A percentile compares a stretch with the other conserved stretches of the same genome.
These are phyloP conservation scores for Epichloe hybrida DNA, from an alignment of 2,329 filamentous ascomycete species.

Conservation along the genomic window DNA sequence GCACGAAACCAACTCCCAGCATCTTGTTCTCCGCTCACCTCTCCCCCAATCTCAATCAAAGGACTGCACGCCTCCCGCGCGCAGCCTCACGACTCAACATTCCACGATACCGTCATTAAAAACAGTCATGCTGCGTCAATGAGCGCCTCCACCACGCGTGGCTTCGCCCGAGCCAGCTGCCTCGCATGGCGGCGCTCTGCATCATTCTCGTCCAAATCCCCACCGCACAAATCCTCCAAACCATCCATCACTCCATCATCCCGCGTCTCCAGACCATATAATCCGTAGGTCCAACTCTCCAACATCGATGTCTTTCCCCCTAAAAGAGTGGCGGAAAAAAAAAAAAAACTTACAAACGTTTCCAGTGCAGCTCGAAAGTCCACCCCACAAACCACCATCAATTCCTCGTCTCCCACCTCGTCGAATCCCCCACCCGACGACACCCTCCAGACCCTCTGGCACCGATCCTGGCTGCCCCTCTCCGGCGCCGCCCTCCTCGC, in stretches of 20 bases:
- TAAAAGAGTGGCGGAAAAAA: not conserved
- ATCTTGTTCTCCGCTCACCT: too few species aligned
- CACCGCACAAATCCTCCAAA: conserved; percentile 9
- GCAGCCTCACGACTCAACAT: too few species aligned
- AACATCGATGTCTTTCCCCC: too few species aligned
- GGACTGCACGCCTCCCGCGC: too few species aligned
- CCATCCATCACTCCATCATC: conserved; percentile 9
- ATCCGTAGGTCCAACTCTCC: conserved; percentile 14
- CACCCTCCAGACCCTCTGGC: conserved; percentile 23
- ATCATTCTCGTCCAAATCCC: conserved; percentile 14
- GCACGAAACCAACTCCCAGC: too few species aligned
- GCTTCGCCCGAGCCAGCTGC: conserved; percentile 11
- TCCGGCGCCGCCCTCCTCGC: conserved; percentile 33
- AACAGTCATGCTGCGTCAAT: conserved; percentile 12
- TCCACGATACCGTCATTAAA: not conserved
- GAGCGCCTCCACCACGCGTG: conserved; percentile 16
- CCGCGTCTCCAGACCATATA: conserved; percentile 15
- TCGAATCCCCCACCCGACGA: conserved; percentile 16
- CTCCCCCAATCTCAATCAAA: too few species aligned
- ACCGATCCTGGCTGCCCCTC: conserved; percentile 29
- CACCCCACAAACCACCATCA: not conserved
- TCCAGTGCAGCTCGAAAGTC: not conserved
- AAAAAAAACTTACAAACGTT: not conserved
- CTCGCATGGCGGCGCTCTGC: conserved; percentile 17
- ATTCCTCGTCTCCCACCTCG: conserved; percentile 8